Evolutionary conservation across 106 monocot genomes (phyloP).

Genomic region (Triglochin maritima): DNA sequence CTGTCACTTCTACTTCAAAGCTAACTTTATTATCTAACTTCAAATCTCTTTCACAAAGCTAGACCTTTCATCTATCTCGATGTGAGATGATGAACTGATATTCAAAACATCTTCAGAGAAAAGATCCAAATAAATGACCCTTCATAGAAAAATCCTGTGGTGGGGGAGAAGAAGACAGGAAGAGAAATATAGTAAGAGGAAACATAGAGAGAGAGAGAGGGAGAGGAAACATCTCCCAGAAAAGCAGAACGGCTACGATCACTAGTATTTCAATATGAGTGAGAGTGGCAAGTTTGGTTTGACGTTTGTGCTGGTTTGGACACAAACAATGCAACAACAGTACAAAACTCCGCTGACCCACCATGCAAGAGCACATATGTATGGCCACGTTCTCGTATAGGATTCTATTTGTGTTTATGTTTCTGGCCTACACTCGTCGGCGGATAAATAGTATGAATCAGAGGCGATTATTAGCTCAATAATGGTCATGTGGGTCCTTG

Average conservation of each 20-base stretch:
- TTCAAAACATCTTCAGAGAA: not conserved
- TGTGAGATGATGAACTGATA: not conserved
- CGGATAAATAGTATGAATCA: too few species aligned
- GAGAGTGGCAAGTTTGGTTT: not conserved
- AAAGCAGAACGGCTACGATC: conserved; percentile 5
- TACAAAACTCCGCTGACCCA: not conserved
- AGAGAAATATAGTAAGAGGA: too few species aligned
- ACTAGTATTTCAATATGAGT: not conserved
- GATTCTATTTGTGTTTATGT: too few species aligned
- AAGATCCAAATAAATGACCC: not conserved
- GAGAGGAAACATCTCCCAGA: conserved; percentile 3
- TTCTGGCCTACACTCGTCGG: too few species aligned
- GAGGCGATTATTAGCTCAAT: too few species aligned
- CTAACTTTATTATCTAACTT: too few species aligned
- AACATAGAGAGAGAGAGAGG: not conserved
- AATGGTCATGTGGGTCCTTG: too few species aligned
- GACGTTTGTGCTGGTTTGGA: not conserved
- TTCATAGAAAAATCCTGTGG: not conserved
- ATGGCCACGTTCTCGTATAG: too few species aligned
- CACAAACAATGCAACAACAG: not conserved
- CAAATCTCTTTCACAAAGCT: too few species aligned
- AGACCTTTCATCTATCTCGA: too few species aligned
- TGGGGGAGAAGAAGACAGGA: not conserved
- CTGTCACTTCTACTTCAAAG: too few species aligned
- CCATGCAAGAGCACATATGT: not conserved